Percentiles rank a stretch among this genome's conserved stretches.
phyloP scores from a whole-genome alignment of 345 rosid genomes.

The Combretum micranthum region DNA sequence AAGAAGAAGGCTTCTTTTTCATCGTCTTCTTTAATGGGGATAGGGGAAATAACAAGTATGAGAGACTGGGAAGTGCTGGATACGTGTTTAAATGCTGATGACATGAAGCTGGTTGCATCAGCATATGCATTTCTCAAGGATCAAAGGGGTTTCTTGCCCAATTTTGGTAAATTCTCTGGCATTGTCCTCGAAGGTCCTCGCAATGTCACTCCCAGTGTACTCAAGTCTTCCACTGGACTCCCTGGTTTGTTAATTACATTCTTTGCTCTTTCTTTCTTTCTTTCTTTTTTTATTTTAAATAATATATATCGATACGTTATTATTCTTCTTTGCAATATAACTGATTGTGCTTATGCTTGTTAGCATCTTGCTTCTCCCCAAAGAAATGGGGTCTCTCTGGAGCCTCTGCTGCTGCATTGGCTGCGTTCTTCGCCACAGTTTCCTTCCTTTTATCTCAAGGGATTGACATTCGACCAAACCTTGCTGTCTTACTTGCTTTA shows the following conservation, averaged over 20 bases:
- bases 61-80: conserved; percentile 85
- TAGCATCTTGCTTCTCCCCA: conserved; percentile 67
- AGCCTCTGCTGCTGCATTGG: conserved; percentile 46
- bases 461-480: conserved; percentile 69
- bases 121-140: conserved; percentile 62
- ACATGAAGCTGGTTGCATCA: conserved; percentile 73
- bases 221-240: conserved; percentile 78
- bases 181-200: conserved; percentile 83
- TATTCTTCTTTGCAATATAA: neutral
- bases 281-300: neutral
- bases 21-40: no score
- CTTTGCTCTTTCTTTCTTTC: neutral
- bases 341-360: neutral
- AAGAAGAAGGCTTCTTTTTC: conserved; percentile 11
- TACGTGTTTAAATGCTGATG: conserved; percentile 86
- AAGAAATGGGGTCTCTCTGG: conserved; percentile 86
- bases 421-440: conserved; percentile 55
- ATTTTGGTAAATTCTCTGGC: conserved; percentile 61
- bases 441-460: conserved; percentile 70
- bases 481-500: conserved; percentile 54
- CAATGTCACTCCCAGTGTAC: conserved; percentile 63
- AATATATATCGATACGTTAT: no score
- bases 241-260: conserved; percentile 40
- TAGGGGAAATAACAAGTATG: conserved; percentile 1
- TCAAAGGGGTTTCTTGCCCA: conserved; percentile 49